Evolutionary conservation across 2,329 filamentous ascomycete species (phyloP), one percentile per base, ranked within the genome.

Genomic region (Tolypocladium nubicola): DNA sequence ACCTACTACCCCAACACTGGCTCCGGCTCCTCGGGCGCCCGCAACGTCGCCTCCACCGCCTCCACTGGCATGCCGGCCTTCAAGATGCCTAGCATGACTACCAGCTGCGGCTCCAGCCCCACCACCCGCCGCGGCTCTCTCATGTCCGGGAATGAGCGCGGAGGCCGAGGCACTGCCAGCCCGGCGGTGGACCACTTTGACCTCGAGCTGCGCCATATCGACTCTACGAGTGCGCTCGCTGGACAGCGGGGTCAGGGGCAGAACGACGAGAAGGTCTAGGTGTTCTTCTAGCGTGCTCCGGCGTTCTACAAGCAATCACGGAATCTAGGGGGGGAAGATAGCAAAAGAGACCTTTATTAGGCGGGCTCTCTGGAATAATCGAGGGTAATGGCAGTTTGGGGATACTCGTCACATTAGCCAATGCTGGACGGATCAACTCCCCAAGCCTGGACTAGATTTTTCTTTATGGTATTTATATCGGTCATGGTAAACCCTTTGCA

Each of bases 181-280:
- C n/a, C 62, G 65, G 13, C 57, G 56, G 58, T 63, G 39, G 65
- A 71, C 49, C 61, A 63, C 4, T 59, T 64, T 3, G 70, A 70
- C 19, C 40, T 72, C 1, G 73, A 74, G 61, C 61, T 75, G 16
- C 63, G 63, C 1, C 64, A 65, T 26, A 66, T 70, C 3, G 64
- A 67, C 53, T 62, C 67, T 21, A 62, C 64, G 5, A 55, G 57
- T 35, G 62, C 52, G 11, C 13, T 59, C 13, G 39, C 56, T 3
- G 55, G 58, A 30, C 62, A 72, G 26, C 66, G 61, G 26, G 63
- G 68, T 50, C 57, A 73, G 23, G 60, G 65, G n/a, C 67, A 69
- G 54, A 67, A 62, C 33, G 68, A 71, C 52, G 68, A 72, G 55
- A 62, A 66, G 39, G 57, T 68, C 59, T 67, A 68, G 60, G 58